phyloP scores from a whole-genome alignment of 176 grass and related monocot species.

The Carex pumila region DNA sequence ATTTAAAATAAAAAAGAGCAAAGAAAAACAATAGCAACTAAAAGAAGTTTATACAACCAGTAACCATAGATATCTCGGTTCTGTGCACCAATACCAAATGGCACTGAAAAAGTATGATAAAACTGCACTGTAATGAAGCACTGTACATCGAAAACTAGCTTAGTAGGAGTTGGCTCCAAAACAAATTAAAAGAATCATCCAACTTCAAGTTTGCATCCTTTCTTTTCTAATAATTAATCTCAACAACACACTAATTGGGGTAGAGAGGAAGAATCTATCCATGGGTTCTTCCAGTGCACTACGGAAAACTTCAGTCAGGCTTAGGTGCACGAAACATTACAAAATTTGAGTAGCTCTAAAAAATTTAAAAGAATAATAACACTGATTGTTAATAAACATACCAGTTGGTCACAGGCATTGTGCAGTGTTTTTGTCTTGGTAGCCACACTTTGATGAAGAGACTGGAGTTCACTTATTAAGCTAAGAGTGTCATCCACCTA shows the following conservation, averaged over 20 bases:
- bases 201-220: neutral
- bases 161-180: neutral
- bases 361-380: neutral
- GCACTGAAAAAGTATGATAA: neutral
- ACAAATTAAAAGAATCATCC: neutral
- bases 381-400: slow-evolving; percentile 24
- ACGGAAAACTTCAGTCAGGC: neutral
- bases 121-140: neutral
- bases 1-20: neutral
- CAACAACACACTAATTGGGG: neutral
- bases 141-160: neutral
- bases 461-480: slow-evolving; percentile 90
- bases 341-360: neutral
- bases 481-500: slow-evolving; percentile 87
- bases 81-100: neutral
- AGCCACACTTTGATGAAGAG: slow-evolving; percentile 75
- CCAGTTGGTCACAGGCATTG: slow-evolving; percentile 93
- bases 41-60: neutral
- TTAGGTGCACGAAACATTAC: neutral
- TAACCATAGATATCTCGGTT: neutral
- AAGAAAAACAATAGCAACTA: neutral
- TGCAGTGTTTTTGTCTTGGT: slow-evolving; percentile 92
- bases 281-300: neutral
- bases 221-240: neutral
- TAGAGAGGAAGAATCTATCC: neutral